A percentile compares a stretch with the other conserved stretches of the same genome.
These are phyloP conservation scores for Rhynchospora tenuis DNA, from an alignment of 176 grass and related monocot genomes.

Conservation along the genomic window DNA sequence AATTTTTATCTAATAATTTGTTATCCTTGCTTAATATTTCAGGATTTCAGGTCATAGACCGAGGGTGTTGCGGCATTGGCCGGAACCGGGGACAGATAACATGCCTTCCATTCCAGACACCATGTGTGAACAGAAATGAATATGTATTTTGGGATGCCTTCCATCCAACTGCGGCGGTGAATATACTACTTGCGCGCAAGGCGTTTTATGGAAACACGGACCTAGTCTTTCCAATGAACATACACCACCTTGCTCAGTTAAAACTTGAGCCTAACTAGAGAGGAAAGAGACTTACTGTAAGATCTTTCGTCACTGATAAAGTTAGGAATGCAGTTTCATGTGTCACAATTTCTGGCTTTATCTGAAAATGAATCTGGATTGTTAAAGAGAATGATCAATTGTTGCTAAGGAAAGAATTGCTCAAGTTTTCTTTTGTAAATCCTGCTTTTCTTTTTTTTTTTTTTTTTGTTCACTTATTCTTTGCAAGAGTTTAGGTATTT, in stretches of 20 bases:
- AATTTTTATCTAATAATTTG: background rate
- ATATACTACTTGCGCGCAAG: slow-evolving; percentile 58
- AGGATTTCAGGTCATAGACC: slow-evolving; percentile 72
- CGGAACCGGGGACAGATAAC: slow-evolving; percentile 75
- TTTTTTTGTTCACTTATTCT: no score
- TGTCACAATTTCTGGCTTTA: background rate
- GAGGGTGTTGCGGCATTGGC: slow-evolving; percentile 84
- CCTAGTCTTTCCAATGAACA: slow-evolving; percentile 69
- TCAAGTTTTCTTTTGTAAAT: background rate
- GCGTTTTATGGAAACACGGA: slow-evolving; percentile 53
- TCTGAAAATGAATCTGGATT: background rate
- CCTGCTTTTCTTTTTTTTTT: background rate
- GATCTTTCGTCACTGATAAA: background rate
- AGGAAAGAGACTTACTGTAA: background rate
- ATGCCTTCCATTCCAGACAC: slow-evolving; percentile 75
- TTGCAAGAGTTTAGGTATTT: no score
- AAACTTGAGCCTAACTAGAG: background rate
- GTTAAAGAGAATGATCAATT: background rate
- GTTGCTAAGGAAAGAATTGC: background rate
- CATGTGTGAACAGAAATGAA: slow-evolving; percentile 54
- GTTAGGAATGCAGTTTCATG: background rate
- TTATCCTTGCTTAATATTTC: slow-evolving; percentile 3
- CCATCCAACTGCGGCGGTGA: slow-evolving; percentile 83
- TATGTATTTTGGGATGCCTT: slow-evolving; percentile 99
- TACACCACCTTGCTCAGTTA: slow-evolving; percentile 54